These are phyloP conservation scores for Sphaceloma murrayae DNA, from an alignment of 2,329 filamentous ascomycete genomes.

Conservation along the genomic window DNA sequence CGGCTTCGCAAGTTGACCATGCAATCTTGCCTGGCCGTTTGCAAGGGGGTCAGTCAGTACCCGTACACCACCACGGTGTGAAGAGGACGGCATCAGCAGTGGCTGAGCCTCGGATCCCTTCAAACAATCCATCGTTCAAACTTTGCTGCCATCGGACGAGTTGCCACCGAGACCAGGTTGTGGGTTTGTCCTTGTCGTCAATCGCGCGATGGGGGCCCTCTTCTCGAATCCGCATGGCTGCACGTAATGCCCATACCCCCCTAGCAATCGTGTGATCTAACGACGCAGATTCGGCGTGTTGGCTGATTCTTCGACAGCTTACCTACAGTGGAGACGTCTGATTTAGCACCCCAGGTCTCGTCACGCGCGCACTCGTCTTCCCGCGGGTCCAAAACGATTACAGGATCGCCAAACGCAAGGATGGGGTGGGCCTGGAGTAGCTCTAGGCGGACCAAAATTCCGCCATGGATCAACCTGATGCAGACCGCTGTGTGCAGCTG, in stretches of 20 bases:
- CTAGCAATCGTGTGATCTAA: too few species aligned
- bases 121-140: constrained; percentile 14
- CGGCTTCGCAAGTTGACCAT: constrained; percentile 5
- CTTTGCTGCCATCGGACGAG: neutral
- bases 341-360: constrained; percentile 8
- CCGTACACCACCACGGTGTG: neutral
- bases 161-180: too few species aligned
- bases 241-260: too few species aligned
- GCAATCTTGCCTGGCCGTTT: constrained; percentile 2
- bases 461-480: neutral
- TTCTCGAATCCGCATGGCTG: too few species aligned
- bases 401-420: constrained; percentile 12
- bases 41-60: too few species aligned
- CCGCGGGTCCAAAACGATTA: constrained; percentile 2
- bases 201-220: too few species aligned
- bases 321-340: too few species aligned
- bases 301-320: too few species aligned
- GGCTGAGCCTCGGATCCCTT: constrained; percentile 8
- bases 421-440: constrained; percentile 9
- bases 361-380: constrained; percentile 10
- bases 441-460: neutral
- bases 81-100: constrained; percentile 4
- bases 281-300: too few species aligned
- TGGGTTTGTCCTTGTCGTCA: too few species aligned
- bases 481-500: constrained; percentile 7